phyloP scores from a whole-genome alignment of 306 rosid species.

The Begonia peltatifolia region DNA sequence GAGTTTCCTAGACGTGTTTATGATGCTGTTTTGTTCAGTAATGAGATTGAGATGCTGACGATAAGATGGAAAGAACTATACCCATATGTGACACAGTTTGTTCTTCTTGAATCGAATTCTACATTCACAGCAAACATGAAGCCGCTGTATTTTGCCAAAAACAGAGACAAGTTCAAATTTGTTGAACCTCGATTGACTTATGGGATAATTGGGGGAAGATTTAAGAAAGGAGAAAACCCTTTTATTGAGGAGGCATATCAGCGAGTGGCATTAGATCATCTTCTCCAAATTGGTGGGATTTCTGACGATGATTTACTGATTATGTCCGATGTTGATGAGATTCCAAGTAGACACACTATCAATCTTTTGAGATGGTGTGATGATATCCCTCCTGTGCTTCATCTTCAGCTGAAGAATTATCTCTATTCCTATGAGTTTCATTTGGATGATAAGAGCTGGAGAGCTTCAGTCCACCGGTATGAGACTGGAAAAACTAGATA shows the following conservation, averaged over 20 bases:
- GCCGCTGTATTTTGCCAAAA: slow-evolving; percentile 47
- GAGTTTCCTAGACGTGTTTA: slow-evolving; percentile 90
- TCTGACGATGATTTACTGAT: slow-evolving; percentile 88
- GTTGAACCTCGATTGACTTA: slow-evolving; percentile 71
- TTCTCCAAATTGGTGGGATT: slow-evolving; percentile 79
- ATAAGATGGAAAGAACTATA: slow-evolving; percentile 87
- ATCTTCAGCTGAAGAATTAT: slow-evolving; percentile 85
- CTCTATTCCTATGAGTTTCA: slow-evolving; percentile 87
- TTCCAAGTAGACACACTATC: slow-evolving; percentile 93
- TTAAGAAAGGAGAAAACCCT: slow-evolving; percentile 83
- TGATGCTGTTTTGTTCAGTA: slow-evolving; percentile 93
- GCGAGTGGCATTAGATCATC: slow-evolving; percentile 83
- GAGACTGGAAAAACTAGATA: slow-evolving; percentile 59
- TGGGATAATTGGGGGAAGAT: slow-evolving; percentile 72
- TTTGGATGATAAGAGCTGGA: slow-evolving; percentile 87
- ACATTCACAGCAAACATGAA: slow-evolving; percentile 78
- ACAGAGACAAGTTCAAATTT: slow-evolving; percentile 54
- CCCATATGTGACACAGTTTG: slow-evolving; percentile 78
- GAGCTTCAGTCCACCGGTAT: slow-evolving; percentile 84
- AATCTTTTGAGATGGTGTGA: slow-evolving; percentile 95
- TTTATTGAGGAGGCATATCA: slow-evolving; percentile 97
- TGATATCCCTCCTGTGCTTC: slow-evolving; percentile 58
- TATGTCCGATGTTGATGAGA: slow-evolving; percentile 98
- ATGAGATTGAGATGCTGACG: slow-evolving; percentile 79
- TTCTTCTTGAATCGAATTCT: slow-evolving; percentile 87